Percentiles rank a stretch among this genome's conserved stretches.
phyloP scores from a whole-genome alignment of 306 rosid species.

The Coriaria nepalensis region DNA sequence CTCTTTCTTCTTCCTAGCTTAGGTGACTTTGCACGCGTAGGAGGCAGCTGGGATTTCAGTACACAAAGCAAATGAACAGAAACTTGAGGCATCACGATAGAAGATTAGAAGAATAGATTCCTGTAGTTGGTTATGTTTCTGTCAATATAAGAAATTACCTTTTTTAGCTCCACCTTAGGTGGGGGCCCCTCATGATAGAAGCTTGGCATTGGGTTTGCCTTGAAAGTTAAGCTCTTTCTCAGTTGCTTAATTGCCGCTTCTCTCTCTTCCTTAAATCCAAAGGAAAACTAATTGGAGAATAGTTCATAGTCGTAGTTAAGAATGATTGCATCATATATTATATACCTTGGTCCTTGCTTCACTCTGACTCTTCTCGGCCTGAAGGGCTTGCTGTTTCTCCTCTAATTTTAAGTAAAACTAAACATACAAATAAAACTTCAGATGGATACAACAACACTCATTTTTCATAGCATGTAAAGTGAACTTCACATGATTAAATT shows the following conservation, averaged over 20 bases:
- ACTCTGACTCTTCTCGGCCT: slow-evolving; percentile 76
- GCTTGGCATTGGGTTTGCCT: slow-evolving; percentile 95
- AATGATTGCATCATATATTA: slow-evolving; percentile 2
- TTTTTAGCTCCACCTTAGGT: slow-evolving; percentile 79
- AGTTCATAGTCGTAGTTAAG: no score
- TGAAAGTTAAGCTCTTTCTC: slow-evolving; percentile 81
- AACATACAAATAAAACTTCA: slow-evolving; percentile 11
- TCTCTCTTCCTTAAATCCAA: slow-evolving; percentile 55
- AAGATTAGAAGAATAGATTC: neutral
- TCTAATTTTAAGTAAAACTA: slow-evolving; percentile 81
- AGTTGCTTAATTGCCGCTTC: slow-evolving; percentile 77
- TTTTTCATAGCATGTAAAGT: slow-evolving; percentile 8
- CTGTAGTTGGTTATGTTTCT: no score
- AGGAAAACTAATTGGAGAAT: slow-evolving; percentile 12
- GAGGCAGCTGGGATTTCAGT: slow-evolving; percentile 46
- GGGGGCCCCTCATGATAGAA: slow-evolving; percentile 98
- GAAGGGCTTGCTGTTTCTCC: slow-evolving; percentile 79
- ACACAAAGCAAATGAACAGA: slow-evolving; percentile 15
- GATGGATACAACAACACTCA: neutral
- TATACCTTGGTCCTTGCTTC: slow-evolving; percentile 86
- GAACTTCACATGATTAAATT: slow-evolving; percentile 9
- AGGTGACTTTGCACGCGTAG: slow-evolving; percentile 95
- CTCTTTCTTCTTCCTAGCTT: slow-evolving; percentile 86
- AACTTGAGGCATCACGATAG: slow-evolving; percentile 13
- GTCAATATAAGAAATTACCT: slow-evolving; percentile 30